Evolutionary conservation across 1,139 yeast species (phyloP), one percentile per base, ranked within the genome.

Genomic region (Yamadazyma diospyri): DNA sequence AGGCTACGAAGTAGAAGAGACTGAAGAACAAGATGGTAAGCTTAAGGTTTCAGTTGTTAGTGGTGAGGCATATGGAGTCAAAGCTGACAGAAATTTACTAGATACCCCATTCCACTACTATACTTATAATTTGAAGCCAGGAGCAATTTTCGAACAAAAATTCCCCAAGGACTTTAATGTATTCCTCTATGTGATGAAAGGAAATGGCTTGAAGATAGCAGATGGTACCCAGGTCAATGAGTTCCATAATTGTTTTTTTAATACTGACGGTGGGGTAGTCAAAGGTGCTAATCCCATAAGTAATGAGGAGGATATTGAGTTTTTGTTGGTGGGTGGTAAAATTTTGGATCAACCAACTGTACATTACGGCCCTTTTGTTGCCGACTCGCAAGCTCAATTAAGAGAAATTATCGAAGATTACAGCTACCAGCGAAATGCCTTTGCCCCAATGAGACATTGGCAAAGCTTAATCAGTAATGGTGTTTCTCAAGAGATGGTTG

Each of bases 321-420:
- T 88, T 47, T 77, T 84, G 4, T 47, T 88, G 21, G 64, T 87
- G 41, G 95, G 89, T 22, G 97, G 96, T 32, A 64, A 85, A 55
- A 73, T 76, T 25, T 65, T 87, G 39, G 75, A 85, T 47, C 97
- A 88, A 61, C 75, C 78, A 12, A 72, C 83, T 34, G 85, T 85
- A 24, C 95, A 88, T 55, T 84, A 87, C 51, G 97, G 97, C 9
- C 96, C 96, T 13, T 87, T 86, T 55, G 94, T 83, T 11, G 92
- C 85, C 40, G 75, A 81, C 7, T 62, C 81, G 13, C 64, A 67
- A 38, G 78, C 73, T 32, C 74, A 75, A 46, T 80, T 86, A 40
- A 70, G 73, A 45, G 62, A 81, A 49, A 94, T 87, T 0, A 78
- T 83, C 50, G 50, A 62, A 54, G 92, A 83, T 53, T 87, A 81